Percentiles rank a stretch among this genome's conserved stretches.
Conservation (phyloP, 306 rosid species). For the Clitoria ternatea region DNA sequence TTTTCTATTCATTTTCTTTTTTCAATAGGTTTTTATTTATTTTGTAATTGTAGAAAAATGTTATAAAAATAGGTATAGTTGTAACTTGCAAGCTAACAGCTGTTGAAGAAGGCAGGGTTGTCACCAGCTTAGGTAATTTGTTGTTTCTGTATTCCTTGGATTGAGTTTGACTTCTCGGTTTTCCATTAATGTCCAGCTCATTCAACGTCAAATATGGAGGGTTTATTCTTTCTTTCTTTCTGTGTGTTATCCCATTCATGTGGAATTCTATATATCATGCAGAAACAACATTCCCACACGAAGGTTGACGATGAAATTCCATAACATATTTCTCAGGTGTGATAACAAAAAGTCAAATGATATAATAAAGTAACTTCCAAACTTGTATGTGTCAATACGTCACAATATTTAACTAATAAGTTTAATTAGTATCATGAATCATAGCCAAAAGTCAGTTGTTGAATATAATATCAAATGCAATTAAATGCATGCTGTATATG, state of each 20-base stretch:
- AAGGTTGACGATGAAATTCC: not conserved
- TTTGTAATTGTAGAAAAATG: too few species aligned
- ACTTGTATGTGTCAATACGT: not conserved
- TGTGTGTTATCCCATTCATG: not conserved
- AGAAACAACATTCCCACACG: not conserved
- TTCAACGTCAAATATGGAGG: conserved; percentile 12
- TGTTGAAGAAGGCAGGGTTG: too few species aligned
- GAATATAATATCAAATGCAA: too few species aligned
- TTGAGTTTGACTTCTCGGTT: not conserved
- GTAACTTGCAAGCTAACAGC: too few species aligned
- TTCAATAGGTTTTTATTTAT: too few species aligned
- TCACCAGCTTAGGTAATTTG: too few species aligned
- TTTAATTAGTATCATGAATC: too few species aligned
- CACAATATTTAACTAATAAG: not conserved
- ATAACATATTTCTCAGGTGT: not conserved
- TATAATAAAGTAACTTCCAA: not conserved
- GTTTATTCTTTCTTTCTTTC: not conserved
- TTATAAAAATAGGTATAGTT: too few species aligned
- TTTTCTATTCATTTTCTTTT: too few species aligned
- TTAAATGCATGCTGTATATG: too few species aligned
- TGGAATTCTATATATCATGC: not conserved
- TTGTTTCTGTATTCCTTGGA: not conserved
- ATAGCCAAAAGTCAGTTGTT: too few species aligned
- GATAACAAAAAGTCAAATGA: not conserved
- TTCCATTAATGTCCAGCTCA: not conserved